Conservation (phyloP, 2,329 filamentous ascomycete species). For the Cercospora beticola region DNA sequence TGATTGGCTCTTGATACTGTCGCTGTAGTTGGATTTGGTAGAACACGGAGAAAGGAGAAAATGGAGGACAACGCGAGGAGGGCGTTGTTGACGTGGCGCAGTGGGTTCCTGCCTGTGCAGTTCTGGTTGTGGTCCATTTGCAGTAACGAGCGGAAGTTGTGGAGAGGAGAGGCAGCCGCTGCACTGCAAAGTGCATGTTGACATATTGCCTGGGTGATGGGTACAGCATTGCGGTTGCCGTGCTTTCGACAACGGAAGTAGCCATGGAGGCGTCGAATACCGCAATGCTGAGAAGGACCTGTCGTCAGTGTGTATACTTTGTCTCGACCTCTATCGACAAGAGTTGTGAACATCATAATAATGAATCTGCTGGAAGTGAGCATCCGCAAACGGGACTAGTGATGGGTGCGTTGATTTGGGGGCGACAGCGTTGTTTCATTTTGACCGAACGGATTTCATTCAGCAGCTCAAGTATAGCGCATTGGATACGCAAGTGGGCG, state of each 20-base stretch:
- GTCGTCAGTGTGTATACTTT: neutral
- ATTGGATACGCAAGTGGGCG: neutral
- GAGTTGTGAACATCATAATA: neutral
- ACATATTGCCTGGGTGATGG: neutral
- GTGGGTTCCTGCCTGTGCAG: neutral
- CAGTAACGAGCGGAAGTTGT: neutral
- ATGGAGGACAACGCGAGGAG: neutral
- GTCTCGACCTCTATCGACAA: neutral
- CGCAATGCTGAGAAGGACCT: neutral
- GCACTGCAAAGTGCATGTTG: neutral
- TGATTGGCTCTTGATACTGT: neutral
- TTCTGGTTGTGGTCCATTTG: neutral
- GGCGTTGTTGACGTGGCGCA: neutral
- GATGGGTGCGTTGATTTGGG: neutral
- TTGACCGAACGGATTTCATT: conserved; percentile 18
- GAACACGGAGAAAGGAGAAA: neutral
- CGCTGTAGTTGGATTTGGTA: neutral
- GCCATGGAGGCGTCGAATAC: neutral
- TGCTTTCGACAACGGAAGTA: neutral
- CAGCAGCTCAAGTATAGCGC: conserved; percentile 18
- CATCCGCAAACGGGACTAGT: neutral
- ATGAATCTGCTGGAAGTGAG: neutral
- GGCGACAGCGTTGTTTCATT: neutral
- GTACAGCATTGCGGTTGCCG: neutral
- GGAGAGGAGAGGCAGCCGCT: neutral